phyloP scores from a whole-genome alignment of 768 basidiomycete genomes.

The Leccinum subtestaceum region DNA sequence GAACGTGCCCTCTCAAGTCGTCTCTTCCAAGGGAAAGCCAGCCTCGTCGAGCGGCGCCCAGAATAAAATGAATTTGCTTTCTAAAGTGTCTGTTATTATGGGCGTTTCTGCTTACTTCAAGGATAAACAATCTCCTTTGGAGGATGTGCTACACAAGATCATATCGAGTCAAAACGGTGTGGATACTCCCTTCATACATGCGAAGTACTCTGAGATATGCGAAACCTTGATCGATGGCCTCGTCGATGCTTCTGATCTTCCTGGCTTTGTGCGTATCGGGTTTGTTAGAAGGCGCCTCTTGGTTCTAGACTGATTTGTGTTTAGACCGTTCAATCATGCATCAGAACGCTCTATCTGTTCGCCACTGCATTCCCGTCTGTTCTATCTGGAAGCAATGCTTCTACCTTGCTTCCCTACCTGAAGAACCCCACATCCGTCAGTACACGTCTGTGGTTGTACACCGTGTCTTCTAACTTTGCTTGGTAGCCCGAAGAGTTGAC shows the following conservation, averaged over 20 bases:
- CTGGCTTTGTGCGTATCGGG: slow-evolving; percentile 61
- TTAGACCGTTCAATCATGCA: slow-evolving; percentile 79
- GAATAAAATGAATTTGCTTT: slow-evolving; percentile 54
- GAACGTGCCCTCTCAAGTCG: slow-evolving; percentile 27
- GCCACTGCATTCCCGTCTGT: slow-evolving; percentile 79
- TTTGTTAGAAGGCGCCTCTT: background rate
- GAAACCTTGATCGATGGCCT: slow-evolving; percentile 84
- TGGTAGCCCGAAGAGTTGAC: slow-evolving; percentile 75
- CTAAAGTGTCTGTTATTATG: slow-evolving; percentile 82
- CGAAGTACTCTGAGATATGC: slow-evolving; percentile 77
- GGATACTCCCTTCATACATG: slow-evolving; percentile 52
- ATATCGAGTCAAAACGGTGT: slow-evolving; percentile 66
- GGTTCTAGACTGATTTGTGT: background rate
- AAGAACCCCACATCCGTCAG: slow-evolving; percentile 77
- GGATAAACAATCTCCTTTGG: slow-evolving; percentile 80
- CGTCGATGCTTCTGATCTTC: slow-evolving; percentile 79
- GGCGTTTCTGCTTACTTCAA: slow-evolving; percentile 77
- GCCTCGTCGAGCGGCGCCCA: slow-evolving; percentile 31
- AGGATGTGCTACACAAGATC: slow-evolving; percentile 81
- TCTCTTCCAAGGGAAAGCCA: slow-evolving; percentile 39
- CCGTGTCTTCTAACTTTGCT: background rate
- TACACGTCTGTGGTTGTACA: slow-evolving; percentile 4
- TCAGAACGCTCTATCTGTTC: slow-evolving; percentile 82
- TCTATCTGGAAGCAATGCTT: slow-evolving; percentile 80
- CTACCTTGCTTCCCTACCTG: slow-evolving; percentile 85